A percentile compares a stretch with the other conserved stretches of the same genome.
Evolutionary conservation across 495 filamentous ascomycete species (phyloP).

Genomic region (Annulohypoxylon nitens): DNA sequence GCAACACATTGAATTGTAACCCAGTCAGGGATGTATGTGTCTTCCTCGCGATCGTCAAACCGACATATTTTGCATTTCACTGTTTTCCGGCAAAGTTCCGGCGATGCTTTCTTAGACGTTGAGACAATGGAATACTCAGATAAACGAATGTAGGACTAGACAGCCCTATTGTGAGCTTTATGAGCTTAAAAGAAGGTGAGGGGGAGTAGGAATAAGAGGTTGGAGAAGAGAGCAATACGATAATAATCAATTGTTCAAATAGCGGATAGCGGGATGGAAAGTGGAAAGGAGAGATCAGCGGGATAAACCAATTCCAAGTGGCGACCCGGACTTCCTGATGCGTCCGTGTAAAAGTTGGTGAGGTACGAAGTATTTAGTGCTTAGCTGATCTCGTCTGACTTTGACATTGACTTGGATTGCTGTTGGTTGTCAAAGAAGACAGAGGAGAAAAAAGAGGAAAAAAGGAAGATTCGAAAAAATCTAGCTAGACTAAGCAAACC

Average conservation of each 20-base stretch:
- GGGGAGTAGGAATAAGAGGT: conserved; percentile 15
- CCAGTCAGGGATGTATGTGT: conserved; percentile 16
- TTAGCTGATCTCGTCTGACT: background rate
- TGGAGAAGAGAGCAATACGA: conserved; percentile 18
- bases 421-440: conserved; percentile 14
- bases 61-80: conserved; percentile 25
- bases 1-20: conserved; percentile 26
- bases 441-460: conserved; percentile 14
- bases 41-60: conserved; percentile 17
- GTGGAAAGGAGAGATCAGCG: background rate
- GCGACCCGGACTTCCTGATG: conserved; percentile 35
- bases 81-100: conserved; percentile 1
- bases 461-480: conserved; percentile 15
- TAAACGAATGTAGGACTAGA: conserved; percentile 40
- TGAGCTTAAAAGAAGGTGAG: conserved; percentile 14
- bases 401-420: conserved; percentile 25
- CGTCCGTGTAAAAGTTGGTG: conserved; percentile 28
- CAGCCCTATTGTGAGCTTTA: conserved; percentile 19
- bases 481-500: conserved; percentile 29
- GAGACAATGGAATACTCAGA: conserved; percentile 11
- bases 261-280: background rate
- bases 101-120: background rate
- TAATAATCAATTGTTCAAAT: conserved; percentile 2
- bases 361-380: conserved; percentile 2
- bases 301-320: conserved; percentile 28